Percentiles rank a stretch among this genome's conserved stretches.
Evolutionary conservation across 768 basidiomycete species (phyloP).

Genomic region (Tulasnella sp.): DNA sequence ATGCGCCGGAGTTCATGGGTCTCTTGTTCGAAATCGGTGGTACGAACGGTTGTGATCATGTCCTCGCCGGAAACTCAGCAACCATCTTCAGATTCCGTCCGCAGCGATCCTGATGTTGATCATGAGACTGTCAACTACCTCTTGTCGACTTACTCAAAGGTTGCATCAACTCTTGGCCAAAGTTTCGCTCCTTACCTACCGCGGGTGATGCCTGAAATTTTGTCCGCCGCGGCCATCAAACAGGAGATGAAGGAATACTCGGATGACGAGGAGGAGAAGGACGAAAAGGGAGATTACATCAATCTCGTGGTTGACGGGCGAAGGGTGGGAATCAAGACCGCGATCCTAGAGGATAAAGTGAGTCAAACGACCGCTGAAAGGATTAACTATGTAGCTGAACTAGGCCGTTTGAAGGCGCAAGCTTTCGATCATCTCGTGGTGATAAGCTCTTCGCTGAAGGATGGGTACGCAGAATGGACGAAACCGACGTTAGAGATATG

Average conservation of each 20-base stretch:
- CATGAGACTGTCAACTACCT: constrained; percentile 63
- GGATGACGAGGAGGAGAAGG: constrained; percentile 44
- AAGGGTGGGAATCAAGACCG: constrained; percentile 64
- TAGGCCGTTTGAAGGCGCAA: constrained; percentile 28
- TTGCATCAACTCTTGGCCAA: constrained; percentile 71
- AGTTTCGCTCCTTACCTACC: constrained; percentile 83
- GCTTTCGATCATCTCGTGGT: constrained; percentile 81
- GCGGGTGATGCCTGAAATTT: constrained; percentile 68
- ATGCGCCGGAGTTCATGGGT: constrained; percentile 60
- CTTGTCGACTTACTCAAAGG: constrained; percentile 79
- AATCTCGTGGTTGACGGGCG: constrained; percentile 68
- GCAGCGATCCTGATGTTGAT: constrained; percentile 52
- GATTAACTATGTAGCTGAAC: not conserved
- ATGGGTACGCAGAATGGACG: constrained; percentile 61
- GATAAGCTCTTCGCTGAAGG: constrained; percentile 56
- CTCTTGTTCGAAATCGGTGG: constrained; percentile 69
- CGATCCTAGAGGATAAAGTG: constrained; percentile 79
- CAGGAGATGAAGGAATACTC: constrained; percentile 66
- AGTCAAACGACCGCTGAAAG: not conserved
- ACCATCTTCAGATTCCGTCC: constrained; percentile 20
- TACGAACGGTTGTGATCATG: constrained; percentile 24
- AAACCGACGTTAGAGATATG: constrained; percentile 59
- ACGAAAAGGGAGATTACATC: constrained; percentile 67
- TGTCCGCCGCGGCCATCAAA: constrained; percentile 67
- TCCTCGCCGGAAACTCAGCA: not conserved